Evolutionary conservation across 805 yeast genomes (phyloP).

Genomic region (Myxozyma kluyveri): DNA sequence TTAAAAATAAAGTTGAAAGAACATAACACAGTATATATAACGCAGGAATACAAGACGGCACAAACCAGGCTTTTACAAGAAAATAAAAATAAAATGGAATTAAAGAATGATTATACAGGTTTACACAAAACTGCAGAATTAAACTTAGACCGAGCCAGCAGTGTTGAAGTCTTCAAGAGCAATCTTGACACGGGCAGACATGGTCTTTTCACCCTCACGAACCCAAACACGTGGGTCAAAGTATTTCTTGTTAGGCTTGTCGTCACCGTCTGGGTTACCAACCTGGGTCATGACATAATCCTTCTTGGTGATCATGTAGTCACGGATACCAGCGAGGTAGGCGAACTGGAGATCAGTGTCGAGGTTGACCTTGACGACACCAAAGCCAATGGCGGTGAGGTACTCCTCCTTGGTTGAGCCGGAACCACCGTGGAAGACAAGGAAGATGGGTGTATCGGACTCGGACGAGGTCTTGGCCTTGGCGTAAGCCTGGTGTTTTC

Average conservation of each 20-base stretch:
- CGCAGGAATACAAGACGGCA: too few species aligned
- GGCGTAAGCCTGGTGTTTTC: slow-evolving; percentile 92
- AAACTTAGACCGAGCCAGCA: slow-evolving; percentile 22
- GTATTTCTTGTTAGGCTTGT: slow-evolving; percentile 99
- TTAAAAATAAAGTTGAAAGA: too few species aligned
- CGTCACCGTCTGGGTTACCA: slow-evolving; percentile 99
- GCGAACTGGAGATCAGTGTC: slow-evolving; percentile 99
- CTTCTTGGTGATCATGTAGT: slow-evolving; percentile 92
- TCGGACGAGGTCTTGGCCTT: slow-evolving; percentile 57
- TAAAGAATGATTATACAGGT: too few species aligned
- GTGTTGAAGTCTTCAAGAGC: slow-evolving; percentile 78
- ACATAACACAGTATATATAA: too few species aligned
- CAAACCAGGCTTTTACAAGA: too few species aligned
- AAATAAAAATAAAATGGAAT: too few species aligned
- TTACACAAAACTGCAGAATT: too few species aligned
- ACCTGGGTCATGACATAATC: slow-evolving; percentile 86
- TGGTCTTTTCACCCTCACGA: slow-evolving; percentile 99
- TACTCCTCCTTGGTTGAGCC: slow-evolving; percentile 93
- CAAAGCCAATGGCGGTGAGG: slow-evolving; percentile 83
- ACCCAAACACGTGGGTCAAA: slow-evolving; percentile 99
- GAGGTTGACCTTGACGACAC: slow-evolving; percentile 98
- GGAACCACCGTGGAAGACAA: slow-evolving; percentile 99
- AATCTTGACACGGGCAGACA: slow-evolving; percentile 78
- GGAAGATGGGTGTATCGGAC: slow-evolving; percentile 73
- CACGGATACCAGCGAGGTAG: slow-evolving; percentile 94